Base-by-base conservation (phyloP, 2,329 filamentous ascomycete species). In the Beauveria australis region DNA sequence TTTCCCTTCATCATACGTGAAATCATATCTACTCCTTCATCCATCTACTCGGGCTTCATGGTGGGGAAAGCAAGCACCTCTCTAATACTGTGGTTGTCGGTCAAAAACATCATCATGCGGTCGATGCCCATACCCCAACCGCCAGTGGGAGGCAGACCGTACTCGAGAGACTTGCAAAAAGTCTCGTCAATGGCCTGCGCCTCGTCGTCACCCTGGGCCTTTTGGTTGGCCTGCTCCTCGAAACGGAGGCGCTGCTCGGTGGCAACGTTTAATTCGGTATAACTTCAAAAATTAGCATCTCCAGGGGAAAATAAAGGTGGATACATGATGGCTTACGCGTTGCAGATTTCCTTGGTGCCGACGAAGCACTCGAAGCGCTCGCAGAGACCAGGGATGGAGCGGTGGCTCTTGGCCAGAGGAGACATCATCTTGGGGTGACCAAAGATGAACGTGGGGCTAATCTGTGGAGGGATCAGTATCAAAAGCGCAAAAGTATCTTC, bases 351-450 rank as follows among this genome's bases (percentile, higher is more conserved):
- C 84, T 77, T 78, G 69, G 73, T 76, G 68, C 70, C 74, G 19
- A 97, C 94, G 67, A 99, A 99, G 12, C 91, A 92, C 78, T 99
- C 94, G 75, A 97, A 97, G 60, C 94, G 89, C 80, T 99, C 94
- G 74, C 92, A 97, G 40, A 99, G 84, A 69, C 93, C 94, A 58
- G 88, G 83, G 64, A 85, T 84, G 52, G 81, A 77, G 66, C 94
- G 89, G 76, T 97, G 91, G 75, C 92, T 92, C 83, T 99, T 99
- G 80, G 94, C 94, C 19, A 99, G 82, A 9, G 94, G 94, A 18
- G 90, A 94, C 93, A 97, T 78, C 74, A 78, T 78, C 72, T 77
- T 76, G 61, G 78, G 86, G 75, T 96, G 91, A n/a, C 89, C 89
- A 62, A 71, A 73, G 66, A 77, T 77, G 67, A 77, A 77, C 28